Evolutionary conservation across 345 rosid species (phyloP), one percentile per base, ranked within the genome.

Genomic region (Combretum micranthum): DNA sequence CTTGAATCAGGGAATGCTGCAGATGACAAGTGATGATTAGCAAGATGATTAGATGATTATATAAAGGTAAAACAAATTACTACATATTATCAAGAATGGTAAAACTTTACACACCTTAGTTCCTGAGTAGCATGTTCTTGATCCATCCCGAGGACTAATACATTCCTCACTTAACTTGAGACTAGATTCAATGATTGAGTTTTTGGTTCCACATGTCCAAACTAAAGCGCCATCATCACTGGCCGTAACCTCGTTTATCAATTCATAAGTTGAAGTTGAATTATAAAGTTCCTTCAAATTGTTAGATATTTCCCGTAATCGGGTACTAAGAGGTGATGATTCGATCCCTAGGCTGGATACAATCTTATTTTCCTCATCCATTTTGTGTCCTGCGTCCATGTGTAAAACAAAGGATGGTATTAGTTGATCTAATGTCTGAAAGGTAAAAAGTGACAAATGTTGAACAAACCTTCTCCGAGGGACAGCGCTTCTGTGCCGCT

Each of bases 1-100:
- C 90, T 54, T 75, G 75, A 68, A 80, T 75, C 42, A 80, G 75
- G 51, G 83, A 78, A 0, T 67, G 71, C 96, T 87, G 82, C 68
- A 71, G 4, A 50, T 22, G 69, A 6, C 15, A 59, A 17, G 46
- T 39, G 5, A 19, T 15, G 19, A 47, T 52, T 50, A 37, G 19
- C 15, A 18, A 42, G 17, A 11, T 21, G 39, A n/a, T n/a, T n/a
- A n/a, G n/a, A n/a, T n/a, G n/a, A n/a, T n/a, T 46, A 55, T 25
- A 12, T 51, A 55, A 16, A 50, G 13, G 20, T 50, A 32, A 32
- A 32, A 32, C 39, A 32, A 32, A 32, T 32, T 49, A 2, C 22
- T 49, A 49, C 52, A 50, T 50, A 50, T 15, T 12, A 17, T 20
- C 2, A 6, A 50, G 15, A 17, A 2, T 20, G 13, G 53, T 49